phyloP scores from a whole-genome alignment of 116 monocot genomes.

The Thalassia testudinum region DNA sequence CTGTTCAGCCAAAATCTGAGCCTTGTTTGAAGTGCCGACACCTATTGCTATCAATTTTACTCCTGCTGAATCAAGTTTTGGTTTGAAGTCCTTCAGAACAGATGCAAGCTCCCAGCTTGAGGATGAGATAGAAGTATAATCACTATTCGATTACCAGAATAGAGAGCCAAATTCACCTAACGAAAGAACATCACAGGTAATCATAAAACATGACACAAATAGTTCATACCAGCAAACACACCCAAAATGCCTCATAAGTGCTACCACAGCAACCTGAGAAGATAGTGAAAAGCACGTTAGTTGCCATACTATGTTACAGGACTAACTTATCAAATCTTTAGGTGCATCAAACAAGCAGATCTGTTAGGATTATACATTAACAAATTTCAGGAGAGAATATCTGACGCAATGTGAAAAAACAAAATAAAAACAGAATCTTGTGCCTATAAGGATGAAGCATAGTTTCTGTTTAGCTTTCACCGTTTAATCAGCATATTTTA shows the following conservation, averaged over 20 bases:
- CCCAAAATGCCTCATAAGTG: slow-evolving; percentile 82
- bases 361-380: too few relatives aligned
- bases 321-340: too few relatives aligned
- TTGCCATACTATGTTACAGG: too few relatives aligned
- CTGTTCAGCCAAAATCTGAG: slow-evolving; percentile 67
- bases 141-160: neutral
- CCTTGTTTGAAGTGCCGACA: slow-evolving; percentile 63
- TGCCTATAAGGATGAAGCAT: too few relatives aligned
- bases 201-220: neutral
- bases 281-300: too few relatives aligned
- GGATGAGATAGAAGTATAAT: neutral
- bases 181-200: neutral
- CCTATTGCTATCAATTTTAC: slow-evolving; percentile 72
- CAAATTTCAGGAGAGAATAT: too few relatives aligned
- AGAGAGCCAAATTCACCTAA: neutral
- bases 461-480: too few relatives aligned
- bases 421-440: too few relatives aligned
- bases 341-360: too few relatives aligned
- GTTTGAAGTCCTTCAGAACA: slow-evolving; percentile 37
- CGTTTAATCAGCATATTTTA: too few relatives aligned
- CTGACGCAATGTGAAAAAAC: too few relatives aligned
- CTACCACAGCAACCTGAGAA: slow-evolving; percentile 67
- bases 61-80: slow-evolving; percentile 58
- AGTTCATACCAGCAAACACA: slow-evolving; percentile 60
- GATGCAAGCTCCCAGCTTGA: slow-evolving; percentile 82